These are phyloP conservation scores for Aspergillus sp. DNA, from an alignment of 2,329 filamentous ascomycete genomes.

Conservation along the genomic window DNA sequence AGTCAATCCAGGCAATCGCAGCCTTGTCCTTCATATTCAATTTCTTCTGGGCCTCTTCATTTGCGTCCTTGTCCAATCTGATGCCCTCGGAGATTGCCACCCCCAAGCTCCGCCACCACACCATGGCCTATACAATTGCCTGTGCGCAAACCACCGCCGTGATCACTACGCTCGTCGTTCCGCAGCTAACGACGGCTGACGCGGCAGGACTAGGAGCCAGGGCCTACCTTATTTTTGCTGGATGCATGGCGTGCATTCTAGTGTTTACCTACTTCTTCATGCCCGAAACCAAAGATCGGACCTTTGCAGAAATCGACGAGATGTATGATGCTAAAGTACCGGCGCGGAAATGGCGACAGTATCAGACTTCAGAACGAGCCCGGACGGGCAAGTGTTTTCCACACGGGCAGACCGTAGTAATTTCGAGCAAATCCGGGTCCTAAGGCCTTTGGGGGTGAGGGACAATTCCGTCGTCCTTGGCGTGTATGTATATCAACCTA, in stretches of 20 bases:
- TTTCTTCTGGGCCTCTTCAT: conserved; percentile 40
- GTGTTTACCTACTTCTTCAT: conserved; percentile 29
- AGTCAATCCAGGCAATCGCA: conserved; percentile 29
- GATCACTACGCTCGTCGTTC: conserved; percentile 41
- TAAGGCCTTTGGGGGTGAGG: not conserved
- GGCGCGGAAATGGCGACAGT: conserved; percentile 33
- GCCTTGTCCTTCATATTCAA: conserved; percentile 37
- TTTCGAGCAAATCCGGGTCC: not conserved
- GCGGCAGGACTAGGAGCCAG: conserved; percentile 34
- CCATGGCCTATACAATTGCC: conserved; percentile 37
- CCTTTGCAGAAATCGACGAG: conserved; percentile 35
- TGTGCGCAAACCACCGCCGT: conserved; percentile 39
- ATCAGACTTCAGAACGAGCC: conserved; percentile 18
- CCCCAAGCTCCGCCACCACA: conserved; percentile 37
- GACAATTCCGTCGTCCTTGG: not conserved
- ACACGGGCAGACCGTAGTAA: not conserved
- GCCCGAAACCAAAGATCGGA: conserved; percentile 32
- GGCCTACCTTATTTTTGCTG: conserved; percentile 35
- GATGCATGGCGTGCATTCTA: conserved; percentile 31
- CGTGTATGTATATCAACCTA: not conserved
- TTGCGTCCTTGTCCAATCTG: conserved; percentile 34
- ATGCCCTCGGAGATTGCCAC: conserved; percentile 40
- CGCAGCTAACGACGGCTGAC: conserved; percentile 34
- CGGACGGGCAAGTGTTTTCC: not conserved
- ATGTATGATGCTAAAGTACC: conserved; percentile 34